phyloP scores from a whole-genome alignment of 306 rosid species.

The Cicer judaicum region DNA sequence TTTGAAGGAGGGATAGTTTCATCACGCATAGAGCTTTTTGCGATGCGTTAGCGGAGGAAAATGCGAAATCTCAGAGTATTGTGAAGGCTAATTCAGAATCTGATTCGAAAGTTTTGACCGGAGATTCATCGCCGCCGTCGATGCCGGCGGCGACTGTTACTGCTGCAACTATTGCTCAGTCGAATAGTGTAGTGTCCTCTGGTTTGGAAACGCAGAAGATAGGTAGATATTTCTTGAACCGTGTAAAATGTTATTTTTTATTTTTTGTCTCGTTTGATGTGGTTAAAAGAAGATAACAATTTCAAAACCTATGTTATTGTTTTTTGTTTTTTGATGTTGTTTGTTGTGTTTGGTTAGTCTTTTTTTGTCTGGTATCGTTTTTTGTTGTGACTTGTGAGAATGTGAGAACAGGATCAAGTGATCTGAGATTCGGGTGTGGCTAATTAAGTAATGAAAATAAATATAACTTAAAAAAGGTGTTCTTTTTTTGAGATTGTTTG shows the following conservation, averaged over 20 bases:
- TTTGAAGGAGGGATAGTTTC: slow-evolving; percentile 90
- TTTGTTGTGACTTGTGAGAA: slow-evolving; percentile 48
- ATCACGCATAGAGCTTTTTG: slow-evolving; percentile 95
- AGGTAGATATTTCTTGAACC: slow-evolving; percentile 53
- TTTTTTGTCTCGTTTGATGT: slow-evolving; percentile 55
- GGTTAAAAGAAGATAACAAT: slow-evolving; percentile 41
- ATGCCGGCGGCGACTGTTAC: slow-evolving; percentile 3
- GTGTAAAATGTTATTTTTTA: slow-evolving; percentile 10
- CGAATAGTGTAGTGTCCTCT: slow-evolving; percentile 51
- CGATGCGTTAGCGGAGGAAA: slow-evolving; percentile 87
- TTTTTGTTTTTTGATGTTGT: slow-evolving; percentile 18
- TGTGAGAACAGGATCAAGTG: slow-evolving; percentile 41
- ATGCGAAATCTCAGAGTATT: slow-evolving; percentile 56
- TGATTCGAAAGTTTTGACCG: slow-evolving; percentile 47
- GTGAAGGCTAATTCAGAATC: slow-evolving; percentile 52
- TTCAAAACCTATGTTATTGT: not conserved
- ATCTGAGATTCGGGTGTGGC: slow-evolving; percentile 46
- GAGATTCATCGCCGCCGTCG: slow-evolving; percentile 36
- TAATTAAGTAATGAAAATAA: slow-evolving; percentile 47
- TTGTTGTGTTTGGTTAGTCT: slow-evolving; percentile 56
- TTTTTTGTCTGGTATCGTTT: slow-evolving; percentile 76
- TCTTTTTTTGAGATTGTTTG: slow-evolving; percentile 40
- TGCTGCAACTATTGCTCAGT: slow-evolving; percentile 47
- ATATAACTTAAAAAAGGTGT: slow-evolving; percentile 41
- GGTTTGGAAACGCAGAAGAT: slow-evolving; percentile 56